Percentiles rank a stretch among this genome's conserved stretches.
phyloP scores from a whole-genome alignment of 2,329 filamentous ascomycete genomes.

The Trichoderma lentiforme region DNA sequence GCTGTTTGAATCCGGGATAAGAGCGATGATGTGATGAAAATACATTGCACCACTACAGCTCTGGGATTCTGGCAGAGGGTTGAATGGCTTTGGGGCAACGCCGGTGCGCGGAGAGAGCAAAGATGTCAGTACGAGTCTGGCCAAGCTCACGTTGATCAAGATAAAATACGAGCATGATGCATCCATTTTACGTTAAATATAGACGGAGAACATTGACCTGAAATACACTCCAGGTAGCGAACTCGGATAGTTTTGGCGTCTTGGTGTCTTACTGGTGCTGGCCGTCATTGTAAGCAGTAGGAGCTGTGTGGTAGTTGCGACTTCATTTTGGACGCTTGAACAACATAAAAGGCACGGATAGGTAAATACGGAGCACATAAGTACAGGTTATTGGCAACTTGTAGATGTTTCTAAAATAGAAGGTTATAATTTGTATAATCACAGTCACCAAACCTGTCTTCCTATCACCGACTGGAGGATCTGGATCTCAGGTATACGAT shows the following conservation, averaged over 20 bases:
- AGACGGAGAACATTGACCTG: neutral
- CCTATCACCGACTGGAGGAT: neutral
- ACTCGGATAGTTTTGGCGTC: neutral
- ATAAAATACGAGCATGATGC: neutral
- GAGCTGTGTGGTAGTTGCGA: neutral
- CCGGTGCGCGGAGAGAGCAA: neutral
- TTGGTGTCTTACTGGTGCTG: neutral
- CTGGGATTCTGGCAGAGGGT: neutral
- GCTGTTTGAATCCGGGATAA: neutral
- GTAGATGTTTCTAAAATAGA: too few relatives aligned
- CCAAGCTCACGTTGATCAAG: neutral
- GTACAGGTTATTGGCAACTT: too few relatives aligned
- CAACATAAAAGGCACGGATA: neutral
- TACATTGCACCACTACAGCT: neutral
- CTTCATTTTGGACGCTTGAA: neutral
- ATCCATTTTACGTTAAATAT: neutral
- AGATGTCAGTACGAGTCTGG: neutral
- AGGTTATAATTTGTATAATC: neutral
- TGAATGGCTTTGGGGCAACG: neutral
- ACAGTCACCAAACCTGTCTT: neutral
- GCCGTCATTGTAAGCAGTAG: neutral
- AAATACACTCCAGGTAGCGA: neutral
- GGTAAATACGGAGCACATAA: neutral
- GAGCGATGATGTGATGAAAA: neutral
- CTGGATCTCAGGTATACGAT: neutral